Conservation (phyloP, 805 yeast genomes). For the Candida sakaeoensis region DNA sequence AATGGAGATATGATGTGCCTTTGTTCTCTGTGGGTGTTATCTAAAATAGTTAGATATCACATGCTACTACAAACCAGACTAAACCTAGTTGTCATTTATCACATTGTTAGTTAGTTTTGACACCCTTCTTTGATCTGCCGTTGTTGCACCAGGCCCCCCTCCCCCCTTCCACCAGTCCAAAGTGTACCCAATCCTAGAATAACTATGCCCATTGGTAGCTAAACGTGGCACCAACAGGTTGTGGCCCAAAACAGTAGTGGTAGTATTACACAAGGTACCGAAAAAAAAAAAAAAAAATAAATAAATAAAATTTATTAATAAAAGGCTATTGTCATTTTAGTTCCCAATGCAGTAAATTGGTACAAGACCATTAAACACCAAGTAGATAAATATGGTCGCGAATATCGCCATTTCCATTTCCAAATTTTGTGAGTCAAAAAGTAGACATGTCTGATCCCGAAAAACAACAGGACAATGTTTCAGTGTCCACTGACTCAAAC, state of each 20-base stretch:
- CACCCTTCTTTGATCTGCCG: no score
- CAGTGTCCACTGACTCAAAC: constrained; percentile 1
- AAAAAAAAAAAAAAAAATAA: no score
- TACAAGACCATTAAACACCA: neutral
- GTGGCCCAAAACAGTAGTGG: no score
- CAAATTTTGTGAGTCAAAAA: no score
- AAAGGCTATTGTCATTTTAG: no score
- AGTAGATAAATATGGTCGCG: no score
- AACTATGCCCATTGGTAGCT: neutral
- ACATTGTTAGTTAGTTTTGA: neutral
- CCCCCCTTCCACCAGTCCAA: neutral
- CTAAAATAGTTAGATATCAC: constrained; percentile 3
- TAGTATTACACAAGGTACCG: no score
- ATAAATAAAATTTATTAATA: no score
- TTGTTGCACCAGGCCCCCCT: no score
- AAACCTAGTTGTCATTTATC: no score
- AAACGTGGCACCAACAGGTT: no score
- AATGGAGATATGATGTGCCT: neutral
- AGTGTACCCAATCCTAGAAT: neutral
- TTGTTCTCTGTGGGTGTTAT: neutral
- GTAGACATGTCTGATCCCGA: constrained; percentile 9
- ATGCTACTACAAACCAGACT: neutral
- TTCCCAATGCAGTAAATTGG: constrained; percentile 6
- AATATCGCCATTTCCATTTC: no score
- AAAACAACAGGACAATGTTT: constrained; percentile 1